phyloP scores from a whole-genome alignment of 148 eudicot genomes.

The Rhododendron vialii region DNA sequence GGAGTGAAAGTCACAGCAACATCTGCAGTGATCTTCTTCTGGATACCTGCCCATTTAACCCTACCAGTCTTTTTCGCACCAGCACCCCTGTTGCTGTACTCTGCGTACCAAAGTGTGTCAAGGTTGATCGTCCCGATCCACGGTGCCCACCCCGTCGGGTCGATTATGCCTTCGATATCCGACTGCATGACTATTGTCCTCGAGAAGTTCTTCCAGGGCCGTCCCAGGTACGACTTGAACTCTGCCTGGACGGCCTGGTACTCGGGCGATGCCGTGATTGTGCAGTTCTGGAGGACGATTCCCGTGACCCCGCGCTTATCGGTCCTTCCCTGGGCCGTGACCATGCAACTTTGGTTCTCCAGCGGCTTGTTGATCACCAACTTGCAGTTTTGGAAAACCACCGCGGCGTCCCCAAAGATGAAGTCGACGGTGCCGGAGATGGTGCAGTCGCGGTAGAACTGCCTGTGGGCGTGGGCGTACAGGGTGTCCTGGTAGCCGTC shows the following conservation, averaged over 20 bases:
- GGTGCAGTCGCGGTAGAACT: constrained; percentile 60
- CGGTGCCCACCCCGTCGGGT: constrained; percentile 38
- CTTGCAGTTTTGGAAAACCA: constrained; percentile 57
- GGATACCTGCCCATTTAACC: constrained; percentile 49
- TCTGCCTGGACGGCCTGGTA: constrained; percentile 20
- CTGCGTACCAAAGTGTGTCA: constrained; percentile 44
- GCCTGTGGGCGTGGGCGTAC: constrained; percentile 49
- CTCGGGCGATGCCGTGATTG: constrained; percentile 35
- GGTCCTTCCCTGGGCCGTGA: constrained; percentile 50
- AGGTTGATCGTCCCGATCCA: constrained; percentile 41
- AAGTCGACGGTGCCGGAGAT: constrained; percentile 68
- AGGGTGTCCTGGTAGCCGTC: constrained; percentile 56
- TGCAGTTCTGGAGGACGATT: constrained; percentile 45
- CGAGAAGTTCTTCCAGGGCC: constrained; percentile 72
- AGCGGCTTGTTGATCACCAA: constrained; percentile 47
- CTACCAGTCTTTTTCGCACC: constrained; percentile 5
- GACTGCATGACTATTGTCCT: constrained; percentile 69
- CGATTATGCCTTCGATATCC: constrained; percentile 40
- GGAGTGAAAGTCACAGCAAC: constrained; percentile 24
- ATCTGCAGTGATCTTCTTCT: constrained; percentile 23
- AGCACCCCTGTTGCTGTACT: constrained; percentile 32
- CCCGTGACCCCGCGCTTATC: constrained; percentile 26
- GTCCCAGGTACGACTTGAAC: constrained; percentile 44
- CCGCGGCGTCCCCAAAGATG: constrained; percentile 52
- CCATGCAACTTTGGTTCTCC: constrained; percentile 31